phyloP scores from a whole-genome alignment of 768 basidiomycete genomes.

The Tulasnella sp. region DNA sequence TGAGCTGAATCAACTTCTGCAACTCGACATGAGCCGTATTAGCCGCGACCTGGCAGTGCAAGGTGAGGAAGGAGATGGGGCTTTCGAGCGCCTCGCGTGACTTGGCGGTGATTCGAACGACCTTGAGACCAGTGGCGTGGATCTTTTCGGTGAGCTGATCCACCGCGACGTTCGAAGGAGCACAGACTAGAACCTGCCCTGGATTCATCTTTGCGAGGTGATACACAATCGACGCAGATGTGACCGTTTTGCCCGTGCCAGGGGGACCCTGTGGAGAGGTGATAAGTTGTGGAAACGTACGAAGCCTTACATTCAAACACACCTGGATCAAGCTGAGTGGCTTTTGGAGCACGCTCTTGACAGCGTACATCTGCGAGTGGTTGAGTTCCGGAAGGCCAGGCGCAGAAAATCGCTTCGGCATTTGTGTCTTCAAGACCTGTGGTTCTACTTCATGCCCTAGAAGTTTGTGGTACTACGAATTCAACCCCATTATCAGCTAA shows the following conservation, averaged over 20 bases:
- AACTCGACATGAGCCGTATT: constrained; percentile 92
- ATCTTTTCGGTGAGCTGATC: constrained; percentile 99
- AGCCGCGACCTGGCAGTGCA: constrained; percentile 96
- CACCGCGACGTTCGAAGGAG: constrained; percentile 97
- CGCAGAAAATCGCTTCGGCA: constrained; percentile 57
- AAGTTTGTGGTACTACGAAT: constrained; percentile 83
- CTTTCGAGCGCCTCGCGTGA: constrained; percentile 97
- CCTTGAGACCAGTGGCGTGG: constrained; percentile 96
- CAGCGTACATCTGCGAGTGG: constrained; percentile 99
- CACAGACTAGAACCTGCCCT: constrained; percentile 96
- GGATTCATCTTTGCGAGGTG: constrained; percentile 99
- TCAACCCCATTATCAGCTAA: neutral
- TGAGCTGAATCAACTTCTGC: constrained; percentile 95
- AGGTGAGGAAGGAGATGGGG: constrained; percentile 84
- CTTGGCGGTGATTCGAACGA: constrained; percentile 94
- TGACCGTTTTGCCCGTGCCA: constrained; percentile 98
- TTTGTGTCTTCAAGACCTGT: constrained; percentile 43
- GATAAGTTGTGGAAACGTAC: neutral
- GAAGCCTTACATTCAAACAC: constrained; percentile 1
- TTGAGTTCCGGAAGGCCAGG: constrained; percentile 97
- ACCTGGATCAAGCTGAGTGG: constrained; percentile 90
- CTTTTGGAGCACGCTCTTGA: constrained; percentile 97
- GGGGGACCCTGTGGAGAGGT: constrained; percentile 80
- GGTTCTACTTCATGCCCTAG: constrained; percentile 97
- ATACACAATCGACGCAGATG: constrained; percentile 96